Evolutionary conservation across 495 filamentous ascomycete species (phyloP).

Genomic region (Tuber borchii): DNA sequence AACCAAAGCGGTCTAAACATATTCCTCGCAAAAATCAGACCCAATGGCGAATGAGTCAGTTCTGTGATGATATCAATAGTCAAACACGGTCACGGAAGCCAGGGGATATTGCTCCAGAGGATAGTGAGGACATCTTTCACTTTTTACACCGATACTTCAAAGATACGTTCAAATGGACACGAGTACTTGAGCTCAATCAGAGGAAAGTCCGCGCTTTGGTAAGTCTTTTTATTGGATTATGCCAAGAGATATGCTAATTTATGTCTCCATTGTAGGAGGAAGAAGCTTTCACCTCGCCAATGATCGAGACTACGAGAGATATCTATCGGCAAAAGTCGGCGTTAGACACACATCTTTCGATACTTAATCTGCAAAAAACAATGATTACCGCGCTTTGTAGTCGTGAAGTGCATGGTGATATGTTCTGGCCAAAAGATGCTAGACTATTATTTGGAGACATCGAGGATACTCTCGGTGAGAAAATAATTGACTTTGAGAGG

Average conservation of each 20-base stretch:
- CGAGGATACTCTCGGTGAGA: constrained; percentile 27
- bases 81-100: constrained; percentile 12
- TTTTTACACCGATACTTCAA: constrained; percentile 25
- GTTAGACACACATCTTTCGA: constrained; percentile 26
- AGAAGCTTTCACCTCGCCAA: constrained; percentile 29
- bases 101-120: background rate
- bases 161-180: constrained; percentile 26
- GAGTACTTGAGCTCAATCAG: constrained; percentile 25
- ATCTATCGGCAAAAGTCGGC: constrained; percentile 28
- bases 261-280: constrained; percentile 15
- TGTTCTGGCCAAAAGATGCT: constrained; percentile 31
- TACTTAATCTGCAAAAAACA: constrained; percentile 29
- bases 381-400: constrained; percentile 28
- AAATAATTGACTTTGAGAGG: constrained; percentile 28
- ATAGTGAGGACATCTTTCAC: constrained; percentile 24
- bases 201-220: constrained; percentile 25
- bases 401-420: constrained; percentile 20
- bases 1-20: constrained; percentile 24
- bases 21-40: constrained; percentile 14
- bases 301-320: constrained; percentile 33
- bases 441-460: constrained; percentile 28
- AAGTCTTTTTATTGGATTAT: background rate
- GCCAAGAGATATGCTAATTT: constrained; percentile 11
- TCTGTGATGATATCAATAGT: constrained; percentile 23
- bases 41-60: constrained; percentile 32